Conservation (phyloP, 2,329 filamentous ascomycete genomes). For the Aspergillus ibericus region DNA sequence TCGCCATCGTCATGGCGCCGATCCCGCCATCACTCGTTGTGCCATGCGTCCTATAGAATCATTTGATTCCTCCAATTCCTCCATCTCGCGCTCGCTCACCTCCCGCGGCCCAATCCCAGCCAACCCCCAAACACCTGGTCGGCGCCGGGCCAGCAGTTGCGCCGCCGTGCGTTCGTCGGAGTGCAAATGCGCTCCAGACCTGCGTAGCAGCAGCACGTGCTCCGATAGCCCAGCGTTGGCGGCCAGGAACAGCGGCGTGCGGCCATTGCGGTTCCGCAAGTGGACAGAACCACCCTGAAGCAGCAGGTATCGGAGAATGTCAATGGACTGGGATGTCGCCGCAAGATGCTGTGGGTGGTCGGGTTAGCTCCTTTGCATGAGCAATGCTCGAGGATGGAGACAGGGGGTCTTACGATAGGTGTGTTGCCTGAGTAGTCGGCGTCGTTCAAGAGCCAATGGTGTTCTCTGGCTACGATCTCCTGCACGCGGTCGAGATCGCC, state of each 20-base stretch:
- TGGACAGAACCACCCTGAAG: constrained; percentile 60
- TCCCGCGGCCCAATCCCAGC: constrained; percentile 41
- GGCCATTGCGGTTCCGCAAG: constrained; percentile 57
- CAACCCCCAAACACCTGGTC: constrained; percentile 44
- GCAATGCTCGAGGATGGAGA: background rate
- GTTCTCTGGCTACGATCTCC: constrained; percentile 67
- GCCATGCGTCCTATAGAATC: constrained; percentile 5
- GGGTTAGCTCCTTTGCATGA: background rate
- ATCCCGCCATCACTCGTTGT: constrained; percentile 25
- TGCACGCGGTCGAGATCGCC: constrained; percentile 66
- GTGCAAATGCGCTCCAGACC: constrained; percentile 61
- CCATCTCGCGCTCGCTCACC: constrained; percentile 26
- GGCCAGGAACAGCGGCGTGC: constrained; percentile 61
- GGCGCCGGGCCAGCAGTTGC: constrained; percentile 48
- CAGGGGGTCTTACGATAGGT: constrained; percentile 39
- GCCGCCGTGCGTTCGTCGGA: constrained; percentile 57
- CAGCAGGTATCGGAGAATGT: constrained; percentile 58
- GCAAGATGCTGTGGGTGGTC: constrained; percentile 52
- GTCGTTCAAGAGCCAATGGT: constrained; percentile 68
- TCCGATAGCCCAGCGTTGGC: constrained; percentile 57
- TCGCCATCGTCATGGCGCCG: constrained; percentile 24
- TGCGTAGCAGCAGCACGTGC: constrained; percentile 55
- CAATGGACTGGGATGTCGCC: constrained; percentile 55
- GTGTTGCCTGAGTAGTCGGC: constrained; percentile 83
- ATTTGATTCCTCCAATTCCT: constrained; percentile 13